Evolutionary conservation across 805 yeast species (phyloP).

Genomic region (Alloascoidea hylecoeti): DNA sequence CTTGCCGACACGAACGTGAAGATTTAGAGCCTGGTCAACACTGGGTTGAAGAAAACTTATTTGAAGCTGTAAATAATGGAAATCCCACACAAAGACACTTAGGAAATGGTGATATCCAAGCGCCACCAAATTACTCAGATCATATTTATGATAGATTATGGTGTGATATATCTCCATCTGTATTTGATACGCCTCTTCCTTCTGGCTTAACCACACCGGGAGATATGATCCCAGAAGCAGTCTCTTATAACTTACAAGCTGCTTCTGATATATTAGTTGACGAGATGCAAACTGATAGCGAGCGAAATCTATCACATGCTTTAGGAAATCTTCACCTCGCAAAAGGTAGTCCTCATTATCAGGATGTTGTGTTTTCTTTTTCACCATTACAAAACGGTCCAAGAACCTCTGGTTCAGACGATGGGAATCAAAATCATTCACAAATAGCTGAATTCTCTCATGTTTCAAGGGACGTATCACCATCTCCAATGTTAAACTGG

Average conservation of each 20-base stretch:
- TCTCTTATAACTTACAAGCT: conserved; percentile 20
- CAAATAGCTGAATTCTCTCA: conserved; percentile 40
- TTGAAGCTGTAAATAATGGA: background rate
- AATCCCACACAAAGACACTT: background rate
- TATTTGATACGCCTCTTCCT: conserved; percentile 20
- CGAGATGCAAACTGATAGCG: conserved; percentile 15
- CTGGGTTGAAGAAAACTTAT: background rate
- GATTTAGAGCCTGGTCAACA: background rate
- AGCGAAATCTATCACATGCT: conserved; percentile 3
- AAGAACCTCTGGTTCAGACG: background rate
- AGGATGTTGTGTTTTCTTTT: conserved; percentile 8
- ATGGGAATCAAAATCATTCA: conserved; percentile 2
- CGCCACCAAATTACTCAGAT: conserved; percentile 72
- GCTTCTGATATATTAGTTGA: conserved; percentile 22
- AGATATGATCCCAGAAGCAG: conserved; percentile 15
- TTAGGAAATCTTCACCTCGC: background rate
- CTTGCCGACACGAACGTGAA: conserved; percentile 18
- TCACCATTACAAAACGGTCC: conserved; percentile 2
- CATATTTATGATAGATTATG: conserved; percentile 70
- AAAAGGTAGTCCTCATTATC: conserved; percentile 3
- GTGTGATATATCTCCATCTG: conserved; percentile 35
- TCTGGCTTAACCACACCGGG: conserved; percentile 23
- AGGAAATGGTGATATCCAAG: conserved; percentile 34
- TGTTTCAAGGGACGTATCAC: conserved; percentile 46
- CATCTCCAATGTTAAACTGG: conserved; percentile 9